Evolutionary conservation across 2,329 filamentous ascomycete genomes (phyloP).

Genomic region (Claviceps monticola): DNA sequence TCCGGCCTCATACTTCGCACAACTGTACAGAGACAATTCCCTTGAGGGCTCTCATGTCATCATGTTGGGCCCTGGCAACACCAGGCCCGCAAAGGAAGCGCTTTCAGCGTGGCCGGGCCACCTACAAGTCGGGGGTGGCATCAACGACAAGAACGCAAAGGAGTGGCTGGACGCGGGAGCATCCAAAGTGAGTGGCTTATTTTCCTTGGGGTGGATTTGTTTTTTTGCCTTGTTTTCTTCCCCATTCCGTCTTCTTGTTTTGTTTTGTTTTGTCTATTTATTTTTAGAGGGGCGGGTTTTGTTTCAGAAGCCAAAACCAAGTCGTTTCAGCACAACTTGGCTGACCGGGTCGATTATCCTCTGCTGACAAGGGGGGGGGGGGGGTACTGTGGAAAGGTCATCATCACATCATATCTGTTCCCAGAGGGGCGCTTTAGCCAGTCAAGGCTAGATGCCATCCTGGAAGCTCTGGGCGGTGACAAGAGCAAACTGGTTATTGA

Average conservation of each 20-base stretch:
- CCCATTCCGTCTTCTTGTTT: background rate
- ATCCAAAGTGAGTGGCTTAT: conserved; percentile 52
- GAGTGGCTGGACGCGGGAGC: conserved; percentile 82
- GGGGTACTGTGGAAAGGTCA: conserved; percentile 50
- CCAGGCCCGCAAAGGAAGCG: conserved; percentile 64
- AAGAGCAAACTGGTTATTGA: conserved; percentile 82
- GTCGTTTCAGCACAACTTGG: background rate
- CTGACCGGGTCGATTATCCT: background rate
- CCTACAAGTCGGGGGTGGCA: conserved; percentile 87
- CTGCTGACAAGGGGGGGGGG: background rate
- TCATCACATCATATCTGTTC: conserved; percentile 93
- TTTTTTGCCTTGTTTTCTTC: background rate
- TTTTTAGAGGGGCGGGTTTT: background rate
- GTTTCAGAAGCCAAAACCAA: background rate
- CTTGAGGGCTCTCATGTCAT: conserved; percentile 83
- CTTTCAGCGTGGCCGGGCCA: conserved; percentile 64
- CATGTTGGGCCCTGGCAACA: conserved; percentile 85
- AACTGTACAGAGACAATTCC: conserved; percentile 61
- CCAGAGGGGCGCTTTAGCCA: conserved; percentile 72
- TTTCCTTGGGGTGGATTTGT: background rate
- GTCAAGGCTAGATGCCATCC: conserved; percentile 57
- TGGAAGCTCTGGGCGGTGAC: conserved; percentile 59
- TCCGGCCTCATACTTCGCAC: conserved; percentile 67
- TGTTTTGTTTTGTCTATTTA: background rate
- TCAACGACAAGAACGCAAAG: conserved; percentile 70